Evolutionary conservation across 2,329 filamentous ascomycete genomes (phyloP), one percentile per base, ranked within the genome.

Genomic region (Tolypocladium ovalisporum): DNA sequence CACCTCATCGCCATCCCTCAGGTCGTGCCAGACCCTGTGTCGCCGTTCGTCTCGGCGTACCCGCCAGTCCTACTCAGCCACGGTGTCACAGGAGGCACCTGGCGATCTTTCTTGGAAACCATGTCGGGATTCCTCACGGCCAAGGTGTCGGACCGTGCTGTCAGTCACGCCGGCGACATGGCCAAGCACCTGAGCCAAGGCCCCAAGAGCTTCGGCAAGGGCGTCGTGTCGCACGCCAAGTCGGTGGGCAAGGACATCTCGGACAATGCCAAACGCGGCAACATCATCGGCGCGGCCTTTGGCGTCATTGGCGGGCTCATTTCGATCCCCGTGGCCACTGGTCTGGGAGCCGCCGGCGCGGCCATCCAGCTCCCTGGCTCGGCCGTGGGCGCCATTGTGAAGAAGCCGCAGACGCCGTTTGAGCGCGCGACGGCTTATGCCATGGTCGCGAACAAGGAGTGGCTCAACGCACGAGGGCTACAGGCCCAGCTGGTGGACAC

Each of bases 71-170:
- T 79, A 0, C 70, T 77, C 0, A 60, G 64, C 19, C 67, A 70
- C 39, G 76, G 71, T 44, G 70, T 75, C 57, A 67, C 71, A 0
- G 57, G 66, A 8, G 62, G 67, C n/a, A 66, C 69, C 0, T 75
- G 71, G 71, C 54, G 56, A 10, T 68, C 71, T 0, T 73, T 74
- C 19, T 56, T 74, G 1, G 61, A 68, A 22, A 77, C 76, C 9
- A 63, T 76, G 2, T 79, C 76, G 0, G 76, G 73, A 1, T 79
- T 79, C 58, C 68, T 79, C 7, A 69, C 71, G 0, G 76, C 76
- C 54, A 76, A 70, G 24, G 73, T 78, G 0, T 73, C 74, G 0
- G 72, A 75, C 54, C 71, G 74, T 3, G 76, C 76, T 7, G 58
- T 77, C 22, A 69, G 68, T 35, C 76, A 77, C 58, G 75, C 74